phyloP scores from a whole-genome alignment of 768 basidiomycete genomes.

The Serendipita vermifera region DNA sequence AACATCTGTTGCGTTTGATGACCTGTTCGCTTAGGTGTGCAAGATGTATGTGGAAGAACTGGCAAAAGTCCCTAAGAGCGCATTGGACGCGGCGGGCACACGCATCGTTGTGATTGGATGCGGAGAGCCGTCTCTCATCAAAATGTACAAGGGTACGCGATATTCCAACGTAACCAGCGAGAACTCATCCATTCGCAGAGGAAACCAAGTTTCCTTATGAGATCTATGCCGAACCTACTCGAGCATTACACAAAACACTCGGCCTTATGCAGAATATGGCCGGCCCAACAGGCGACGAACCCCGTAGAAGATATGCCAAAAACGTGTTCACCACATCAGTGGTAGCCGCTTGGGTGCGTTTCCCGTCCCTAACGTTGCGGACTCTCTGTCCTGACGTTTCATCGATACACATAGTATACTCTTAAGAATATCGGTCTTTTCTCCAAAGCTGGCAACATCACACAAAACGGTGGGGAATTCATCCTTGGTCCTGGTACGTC shows the following conservation, averaged over 20 bases:
- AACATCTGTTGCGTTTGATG: not conserved
- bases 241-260: conserved; percentile 43
- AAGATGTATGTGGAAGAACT: conserved; percentile 41
- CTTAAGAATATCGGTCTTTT: not conserved
- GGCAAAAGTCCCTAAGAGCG: conserved; percentile 29
- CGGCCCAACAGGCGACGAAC: conserved; percentile 20
- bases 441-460: conserved; percentile 34
- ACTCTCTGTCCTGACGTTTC: not conserved
- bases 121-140: conserved; percentile 41
- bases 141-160: conserved; percentile 33
- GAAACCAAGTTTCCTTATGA: conserved; percentile 16
- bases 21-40: not conserved
- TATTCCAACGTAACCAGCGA: not conserved
- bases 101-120: conserved; percentile 46
- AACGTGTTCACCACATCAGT: conserved; percentile 17
- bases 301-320: conserved; percentile 18
- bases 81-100: conserved; percentile 29
- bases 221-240: conserved; percentile 55
- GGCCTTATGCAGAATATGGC: conserved; percentile 42
- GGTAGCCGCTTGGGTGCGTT: not conserved
- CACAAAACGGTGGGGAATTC: conserved; percentile 52
- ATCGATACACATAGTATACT: not conserved
- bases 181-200: too few relatives aligned
- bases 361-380: too few relatives aligned
- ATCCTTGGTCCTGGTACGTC: conserved; percentile 48